phyloP scores from a whole-genome alignment of 1,284 basidiomycete genomes.

The Moesziomyces antarcticus region DNA sequence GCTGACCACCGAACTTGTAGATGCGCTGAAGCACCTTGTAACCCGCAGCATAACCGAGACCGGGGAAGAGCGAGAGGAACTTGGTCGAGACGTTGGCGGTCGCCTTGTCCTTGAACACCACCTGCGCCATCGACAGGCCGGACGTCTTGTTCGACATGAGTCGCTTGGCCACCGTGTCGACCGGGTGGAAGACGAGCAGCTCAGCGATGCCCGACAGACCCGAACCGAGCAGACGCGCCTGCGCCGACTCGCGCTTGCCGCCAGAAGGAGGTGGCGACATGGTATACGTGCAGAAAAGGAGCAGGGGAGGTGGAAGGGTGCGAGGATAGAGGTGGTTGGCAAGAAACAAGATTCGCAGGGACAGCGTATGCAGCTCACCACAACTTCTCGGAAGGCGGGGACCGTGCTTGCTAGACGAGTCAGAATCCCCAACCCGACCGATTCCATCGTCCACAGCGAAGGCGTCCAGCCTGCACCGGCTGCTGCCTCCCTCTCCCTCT shows the following conservation, averaged over 20 bases:
- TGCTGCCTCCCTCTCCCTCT: too few relatives aligned
- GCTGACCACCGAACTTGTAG: conserved; percentile 94
- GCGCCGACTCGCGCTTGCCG: conserved; percentile 77
- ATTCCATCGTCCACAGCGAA: too few relatives aligned
- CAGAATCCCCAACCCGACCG: too few relatives aligned
- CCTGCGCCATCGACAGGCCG: conserved; percentile 72
- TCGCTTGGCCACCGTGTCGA: conserved; percentile 94
- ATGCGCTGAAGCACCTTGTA: conserved; percentile 78
- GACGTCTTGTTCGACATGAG: conserved; percentile 85
- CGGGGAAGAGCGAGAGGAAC: conserved; percentile 92
- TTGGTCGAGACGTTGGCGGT: conserved; percentile 74
- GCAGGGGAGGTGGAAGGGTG: background rate
- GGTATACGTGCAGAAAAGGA: background rate
- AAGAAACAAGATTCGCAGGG: too few relatives aligned
- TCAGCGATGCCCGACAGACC: conserved; percentile 86
- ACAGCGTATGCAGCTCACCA: too few relatives aligned
- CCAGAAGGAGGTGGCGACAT: conserved; percentile 59
- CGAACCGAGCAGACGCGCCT: conserved; percentile 90
- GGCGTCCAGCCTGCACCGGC: too few relatives aligned
- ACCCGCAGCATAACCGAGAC: conserved; percentile 88
- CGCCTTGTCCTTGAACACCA: conserved; percentile 90
- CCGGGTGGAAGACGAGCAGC: conserved; percentile 74
- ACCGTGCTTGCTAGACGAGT: too few relatives aligned
- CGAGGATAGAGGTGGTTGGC: conserved; percentile 10
- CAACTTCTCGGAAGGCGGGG: too few relatives aligned